Conservation (phyloP, 768 basidiomycete genomes). For the Pisolithus microcarpus region DNA sequence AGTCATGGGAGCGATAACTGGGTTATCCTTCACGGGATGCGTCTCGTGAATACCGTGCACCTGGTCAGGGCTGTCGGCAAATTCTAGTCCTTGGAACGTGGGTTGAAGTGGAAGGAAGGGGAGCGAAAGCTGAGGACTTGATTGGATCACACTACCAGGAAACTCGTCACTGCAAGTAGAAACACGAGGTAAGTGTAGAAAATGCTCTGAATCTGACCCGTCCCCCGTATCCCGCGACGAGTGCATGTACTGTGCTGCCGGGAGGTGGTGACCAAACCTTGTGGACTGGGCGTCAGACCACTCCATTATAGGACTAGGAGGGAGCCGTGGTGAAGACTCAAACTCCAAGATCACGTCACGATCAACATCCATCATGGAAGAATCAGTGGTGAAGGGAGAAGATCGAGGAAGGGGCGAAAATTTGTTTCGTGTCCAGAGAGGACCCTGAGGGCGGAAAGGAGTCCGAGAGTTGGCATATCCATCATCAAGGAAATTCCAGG, state of each 20-base stretch:
- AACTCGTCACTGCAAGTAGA: too few relatives aligned
- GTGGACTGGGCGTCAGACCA: neutral
- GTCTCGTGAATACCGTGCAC: neutral
- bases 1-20: neutral
- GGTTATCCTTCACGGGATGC: neutral
- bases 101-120: neutral
- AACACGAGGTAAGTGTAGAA: too few relatives aligned
- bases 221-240: too few relatives aligned
- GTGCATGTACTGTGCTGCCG: neutral
- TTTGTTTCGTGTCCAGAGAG: neutral
- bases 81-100: neutral
- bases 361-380: conserved; percentile 5
- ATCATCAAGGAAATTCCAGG: too few relatives aligned
- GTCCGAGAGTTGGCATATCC: neutral
- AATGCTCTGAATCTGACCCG: too few relatives aligned
- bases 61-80: neutral
- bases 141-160: too few relatives aligned
- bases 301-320: neutral
- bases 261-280: neutral
- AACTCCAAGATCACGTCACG: conserved; percentile 13
- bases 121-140: too few relatives aligned
- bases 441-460: neutral
- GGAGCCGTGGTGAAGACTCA: conserved; percentile 16
- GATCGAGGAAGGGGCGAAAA: conserved; percentile 14
- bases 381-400: conserved; percentile 16